phyloP scores from a whole-genome alignment of 2,329 filamentous ascomycete species.

The Apiospora sp. region DNA sequence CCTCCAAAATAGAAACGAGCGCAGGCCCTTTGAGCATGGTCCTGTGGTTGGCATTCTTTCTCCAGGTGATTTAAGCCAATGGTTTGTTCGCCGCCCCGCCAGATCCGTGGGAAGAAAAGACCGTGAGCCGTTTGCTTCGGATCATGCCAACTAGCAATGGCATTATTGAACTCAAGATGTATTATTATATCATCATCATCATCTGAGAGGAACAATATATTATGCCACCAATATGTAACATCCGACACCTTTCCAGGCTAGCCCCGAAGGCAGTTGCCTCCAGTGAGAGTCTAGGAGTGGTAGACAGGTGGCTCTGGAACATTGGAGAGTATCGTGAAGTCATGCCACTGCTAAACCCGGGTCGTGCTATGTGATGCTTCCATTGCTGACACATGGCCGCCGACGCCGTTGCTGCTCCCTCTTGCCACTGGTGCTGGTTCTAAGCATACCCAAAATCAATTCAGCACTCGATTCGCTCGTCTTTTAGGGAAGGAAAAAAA shows the following conservation, averaged over 20 bases:
- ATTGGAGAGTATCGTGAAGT: slow-evolving; percentile 18
- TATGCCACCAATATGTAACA: not conserved
- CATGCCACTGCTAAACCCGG: not conserved
- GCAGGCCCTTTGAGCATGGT: not conserved
- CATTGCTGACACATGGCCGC: not conserved
- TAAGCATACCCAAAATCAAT: not conserved
- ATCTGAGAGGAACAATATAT: not conserved
- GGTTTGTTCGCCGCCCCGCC: not conserved
- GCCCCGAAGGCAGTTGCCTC: not conserved
- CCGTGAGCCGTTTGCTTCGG: not conserved
- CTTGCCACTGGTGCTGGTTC: slow-evolving; percentile 11
- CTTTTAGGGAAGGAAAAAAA: not conserved
- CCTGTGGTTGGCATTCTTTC: not conserved
- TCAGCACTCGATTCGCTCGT: not conserved
- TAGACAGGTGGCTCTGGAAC: slow-evolving; percentile 2
- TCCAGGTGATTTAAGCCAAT: not conserved
- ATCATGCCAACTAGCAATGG: slow-evolving; percentile 2
- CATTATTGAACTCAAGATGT: slow-evolving; percentile 21
- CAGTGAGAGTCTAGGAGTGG: not conserved
- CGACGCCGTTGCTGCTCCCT: not conserved
- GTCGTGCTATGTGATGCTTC: slow-evolving; percentile 8
- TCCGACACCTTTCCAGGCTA: not conserved
- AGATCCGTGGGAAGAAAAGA: slow-evolving; percentile 12
- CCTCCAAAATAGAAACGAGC: slow-evolving; percentile 15
- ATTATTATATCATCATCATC: not conserved